These are phyloP conservation scores for Aspergillus avenaceus DNA, from an alignment of 495 filamentous ascomycete species.

Conservation along the genomic window DNA sequence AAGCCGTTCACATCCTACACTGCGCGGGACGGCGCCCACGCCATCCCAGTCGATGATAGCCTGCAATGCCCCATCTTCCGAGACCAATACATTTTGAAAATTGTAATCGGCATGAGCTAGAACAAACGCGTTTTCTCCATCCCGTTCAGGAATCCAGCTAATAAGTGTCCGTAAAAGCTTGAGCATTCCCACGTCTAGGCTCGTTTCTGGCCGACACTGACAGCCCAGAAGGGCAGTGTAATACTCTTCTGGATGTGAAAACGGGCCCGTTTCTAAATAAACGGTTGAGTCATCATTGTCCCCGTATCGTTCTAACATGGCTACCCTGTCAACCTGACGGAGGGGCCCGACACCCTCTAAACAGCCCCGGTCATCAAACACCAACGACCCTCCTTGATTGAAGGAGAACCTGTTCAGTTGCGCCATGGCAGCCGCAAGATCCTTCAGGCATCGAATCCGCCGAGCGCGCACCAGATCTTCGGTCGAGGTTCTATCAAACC, in stretches of 20 bases:
- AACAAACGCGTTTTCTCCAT: conserved; percentile 20
- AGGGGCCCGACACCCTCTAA: conserved; percentile 8
- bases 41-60: conserved; percentile 46
- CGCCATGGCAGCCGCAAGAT: conserved; percentile 26
- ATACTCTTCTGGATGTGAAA: conserved; percentile 11
- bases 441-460: conserved; percentile 19
- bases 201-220: conserved; percentile 4
- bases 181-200: conserved; percentile 10
- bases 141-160: conserved; percentile 12
- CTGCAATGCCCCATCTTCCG: conserved; percentile 31
- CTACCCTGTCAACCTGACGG: conserved; percentile 6
- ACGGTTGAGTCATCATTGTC: conserved; percentile 16
- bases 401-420: conserved; percentile 27
- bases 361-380: conserved; percentile 16
- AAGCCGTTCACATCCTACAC: conserved; percentile 16
- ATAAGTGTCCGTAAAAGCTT: conserved; percentile 20
- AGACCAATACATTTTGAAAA: conserved; percentile 32
- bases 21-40: conserved; percentile 26
- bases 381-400: conserved; percentile 10
- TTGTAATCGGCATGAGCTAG: conserved; percentile 35
- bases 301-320: conserved; percentile 19
- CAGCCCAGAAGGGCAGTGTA: conserved; percentile 17
- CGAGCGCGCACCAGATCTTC: neutral
- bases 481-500: conserved; percentile 2
- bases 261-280: conserved; percentile 10